Evolutionary conservation across 441 rosid genomes (phyloP), one percentile per base, ranked within the genome.

Genomic region (Gossypium laxum): DNA sequence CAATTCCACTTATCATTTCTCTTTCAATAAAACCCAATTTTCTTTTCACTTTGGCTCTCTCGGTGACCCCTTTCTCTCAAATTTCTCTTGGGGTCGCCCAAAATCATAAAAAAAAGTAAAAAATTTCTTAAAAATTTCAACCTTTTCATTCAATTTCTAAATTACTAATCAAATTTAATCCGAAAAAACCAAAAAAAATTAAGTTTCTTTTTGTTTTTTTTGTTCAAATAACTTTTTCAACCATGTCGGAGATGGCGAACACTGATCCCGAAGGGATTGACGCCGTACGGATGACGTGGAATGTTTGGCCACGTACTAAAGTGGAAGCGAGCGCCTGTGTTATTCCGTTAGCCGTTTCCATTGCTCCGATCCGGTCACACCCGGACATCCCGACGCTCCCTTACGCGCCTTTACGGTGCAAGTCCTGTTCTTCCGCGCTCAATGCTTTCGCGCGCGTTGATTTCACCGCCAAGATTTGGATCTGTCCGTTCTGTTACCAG

Each of bases 291-390:
- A 94, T 94, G 98, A 81, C 96, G 12, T 94, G 98, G 98, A 94
- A 94, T 75, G 85, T 82, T 6, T 94, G 97, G 98, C 98, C 98
- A 1, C 90, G 97, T 14, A 88, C 98, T 48, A 94, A 92, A 70
- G 96, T 94, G 1, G 98, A 94, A 72, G 90, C 98, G 2, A 89
- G 94, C 81, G 90, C 90, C 83, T 94, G 98, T 85, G 98, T 94
- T 24, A 84, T 94, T 83, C 98, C 98, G 5, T 88, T 94, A 69
- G 98, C 97, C 67, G 98, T 85, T 48, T 89, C 86, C 2, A 85
- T 93, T 79, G 81, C 96, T 15, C 98, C 98, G 79, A 90, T 90
- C 87, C 98, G 92, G 7, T 81, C 81, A 18, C 90, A 94, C 68
- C 79, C 92, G n/a, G 96, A 89, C 18, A 83, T 92, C 69, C 98